Percentiles rank a stretch among this genome's conserved stretches.
These are phyloP conservation scores for Acer saccharum DNA, from an alignment of 345 rosid genomes.

Conservation along the genomic window DNA sequence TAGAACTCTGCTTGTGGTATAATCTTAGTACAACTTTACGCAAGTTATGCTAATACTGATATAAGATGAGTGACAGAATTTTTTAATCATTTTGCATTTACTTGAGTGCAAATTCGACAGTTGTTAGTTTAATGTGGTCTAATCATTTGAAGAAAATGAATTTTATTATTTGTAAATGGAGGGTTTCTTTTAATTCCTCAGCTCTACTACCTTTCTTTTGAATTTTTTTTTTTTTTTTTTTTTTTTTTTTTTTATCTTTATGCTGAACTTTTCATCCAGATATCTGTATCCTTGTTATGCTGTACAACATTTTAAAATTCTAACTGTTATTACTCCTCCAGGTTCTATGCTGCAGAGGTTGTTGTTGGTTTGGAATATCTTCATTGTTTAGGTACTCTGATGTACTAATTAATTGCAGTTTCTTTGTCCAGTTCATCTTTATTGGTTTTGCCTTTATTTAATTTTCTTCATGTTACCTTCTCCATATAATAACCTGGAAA, in stretches of 20 bases:
- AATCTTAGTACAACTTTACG: not conserved
- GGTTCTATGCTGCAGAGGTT: conserved; percentile 96
- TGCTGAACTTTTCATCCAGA: not conserved
- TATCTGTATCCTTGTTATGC: not conserved
- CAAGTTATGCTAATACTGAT: not conserved
- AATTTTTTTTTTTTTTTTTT: not conserved
- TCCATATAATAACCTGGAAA: not conserved
- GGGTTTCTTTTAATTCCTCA: not conserved
- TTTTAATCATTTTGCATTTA: not conserved
- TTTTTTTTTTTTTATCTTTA: not conserved
- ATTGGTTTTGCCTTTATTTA: not conserved
- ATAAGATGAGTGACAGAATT: conserved; percentile 5
- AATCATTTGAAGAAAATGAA: conserved; percentile 1
- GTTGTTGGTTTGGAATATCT: conserved; percentile 88
- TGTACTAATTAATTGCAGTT: no score
- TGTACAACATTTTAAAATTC: not conserved
- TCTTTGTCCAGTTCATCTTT: conserved; percentile 5
- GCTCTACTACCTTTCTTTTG: not conserved
- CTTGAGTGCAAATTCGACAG: not conserved
- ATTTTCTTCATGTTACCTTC: not conserved
- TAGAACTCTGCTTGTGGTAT: conserved; percentile 2
- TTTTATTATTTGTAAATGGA: not conserved
- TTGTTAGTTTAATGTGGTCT: not conserved
- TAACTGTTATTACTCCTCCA: conserved; percentile 32
- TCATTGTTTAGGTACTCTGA: conserved; percentile 82